Conservation (phyloP, 169 alveolate species). For the Eimeria necatrix region DNA sequence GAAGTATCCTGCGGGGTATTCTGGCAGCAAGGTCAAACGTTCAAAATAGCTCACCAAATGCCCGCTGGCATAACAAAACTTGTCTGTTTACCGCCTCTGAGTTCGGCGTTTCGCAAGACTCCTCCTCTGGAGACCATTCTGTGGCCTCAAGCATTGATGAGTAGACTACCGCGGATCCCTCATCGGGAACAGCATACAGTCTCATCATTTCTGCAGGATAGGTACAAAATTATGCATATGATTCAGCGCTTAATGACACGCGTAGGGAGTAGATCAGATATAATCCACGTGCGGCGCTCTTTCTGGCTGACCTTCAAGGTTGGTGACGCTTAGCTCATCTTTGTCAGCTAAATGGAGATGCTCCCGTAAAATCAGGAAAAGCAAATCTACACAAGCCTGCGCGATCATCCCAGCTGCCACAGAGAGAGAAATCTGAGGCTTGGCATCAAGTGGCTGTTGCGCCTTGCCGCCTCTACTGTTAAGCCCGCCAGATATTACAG, state of each 20-base stretch:
- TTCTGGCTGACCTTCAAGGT: slow-evolving; percentile 15
- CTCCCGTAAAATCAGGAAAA: not conserved
- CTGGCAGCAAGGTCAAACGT: not conserved
- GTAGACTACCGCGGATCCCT: not conserved
- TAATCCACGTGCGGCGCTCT: too few species aligned
- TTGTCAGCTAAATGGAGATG: slow-evolving; percentile 17
- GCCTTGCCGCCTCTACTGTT: not conserved
- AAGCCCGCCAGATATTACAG: not conserved
- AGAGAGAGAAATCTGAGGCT: not conserved
- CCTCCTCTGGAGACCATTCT: not conserved
- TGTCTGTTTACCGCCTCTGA: not conserved
- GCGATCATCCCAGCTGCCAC: slow-evolving; percentile 37
- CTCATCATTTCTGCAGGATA: slow-evolving; percentile 18
- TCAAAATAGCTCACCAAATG: slow-evolving; percentile 29
- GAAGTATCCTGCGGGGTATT: too few species aligned
- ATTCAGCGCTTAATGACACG: too few species aligned
- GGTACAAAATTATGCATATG: not conserved
- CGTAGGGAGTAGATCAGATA: too few species aligned
- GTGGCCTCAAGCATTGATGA: slow-evolving; percentile 9
- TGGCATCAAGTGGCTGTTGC: slow-evolving; percentile 6
- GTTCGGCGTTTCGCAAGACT: not conserved
- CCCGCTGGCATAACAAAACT: not conserved
- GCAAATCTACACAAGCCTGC: slow-evolving; percentile 37
- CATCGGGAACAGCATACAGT: not conserved
- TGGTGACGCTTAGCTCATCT: not conserved